Evolutionary conservation across 2,329 filamentous ascomycete species (phyloP).

Genomic region (Pestalotiopsis sp.): DNA sequence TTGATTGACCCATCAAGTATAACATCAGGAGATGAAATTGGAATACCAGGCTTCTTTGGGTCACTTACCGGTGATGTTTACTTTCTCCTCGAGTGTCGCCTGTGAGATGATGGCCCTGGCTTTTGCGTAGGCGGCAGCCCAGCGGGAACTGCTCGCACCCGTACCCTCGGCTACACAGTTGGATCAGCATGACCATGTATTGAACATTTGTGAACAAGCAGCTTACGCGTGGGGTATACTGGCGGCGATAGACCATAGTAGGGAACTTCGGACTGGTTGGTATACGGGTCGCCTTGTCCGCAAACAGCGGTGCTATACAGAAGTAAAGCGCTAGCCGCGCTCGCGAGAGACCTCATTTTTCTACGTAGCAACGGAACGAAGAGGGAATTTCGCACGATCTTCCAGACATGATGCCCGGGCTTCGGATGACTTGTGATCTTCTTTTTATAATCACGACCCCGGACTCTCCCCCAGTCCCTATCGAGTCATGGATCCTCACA

Average conservation of each 20-base stretch:
- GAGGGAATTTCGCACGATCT: background rate
- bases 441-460: background rate
- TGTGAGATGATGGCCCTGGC: slow-evolving; percentile 70
- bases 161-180: slow-evolving; percentile 40
- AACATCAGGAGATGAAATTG: background rate
- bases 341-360: background rate
- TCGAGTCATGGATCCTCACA: background rate
- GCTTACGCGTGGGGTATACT: slow-evolving; percentile 72
- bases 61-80: slow-evolving; percentile 86
- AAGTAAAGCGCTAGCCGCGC: background rate
- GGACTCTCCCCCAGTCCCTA: background rate
- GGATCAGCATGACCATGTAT: background rate
- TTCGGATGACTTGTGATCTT: background rate
- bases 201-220: background rate
- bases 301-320: background rate
- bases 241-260: slow-evolving; percentile 57
- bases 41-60: slow-evolving; percentile 36
- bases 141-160: slow-evolving; percentile 60
- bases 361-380: background rate
- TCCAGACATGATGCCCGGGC: background rate
- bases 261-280: slow-evolving; percentile 1
- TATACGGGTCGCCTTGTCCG: background rate
- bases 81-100: slow-evolving; percentile 85
- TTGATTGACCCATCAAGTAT: background rate
- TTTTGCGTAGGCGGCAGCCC: slow-evolving; percentile 75